Base-by-base conservation (phyloP, 2,329 filamentous ascomycete species). In the Bipolaris gigantea region DNA sequence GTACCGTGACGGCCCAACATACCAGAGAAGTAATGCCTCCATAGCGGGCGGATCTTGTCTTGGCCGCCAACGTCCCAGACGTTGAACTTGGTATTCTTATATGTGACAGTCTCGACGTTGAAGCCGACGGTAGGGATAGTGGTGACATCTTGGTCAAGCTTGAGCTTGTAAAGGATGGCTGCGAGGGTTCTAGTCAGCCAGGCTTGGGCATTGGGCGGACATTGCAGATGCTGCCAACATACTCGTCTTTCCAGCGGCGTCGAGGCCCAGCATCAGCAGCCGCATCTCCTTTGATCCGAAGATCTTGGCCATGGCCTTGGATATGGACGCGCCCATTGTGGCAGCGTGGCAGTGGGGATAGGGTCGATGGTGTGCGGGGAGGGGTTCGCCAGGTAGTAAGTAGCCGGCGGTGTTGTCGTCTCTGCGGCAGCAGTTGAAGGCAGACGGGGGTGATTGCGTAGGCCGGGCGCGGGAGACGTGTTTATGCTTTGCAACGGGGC, bases 71-170 rank as follows among this genome's bases (percentile, higher is more conserved):
- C 94, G 83, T 97, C 94, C 94, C 94, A 99, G 77, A 99, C 94
- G 78, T 93, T 97, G 85, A 99, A 99, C 79, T 96, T 92, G 74
- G 96, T 97, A 87, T 99, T 99, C 87, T 97, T 97, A 85, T 97
- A 97, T 78, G 96, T 92, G 78, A 99, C 94, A 52, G 94, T 97
- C 86, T 99, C 94, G 79, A 99, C 94, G 83, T 99, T 99, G 88
- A 99, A 99, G 73, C 94, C 94, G 75, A 97, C 96, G 75, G 94
- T 99, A 69, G 94, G 94, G 75, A 99, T 99, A 69, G 94, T 99
- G 75, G 94, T 97, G 78, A 97, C 94, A 77, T 96, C 94, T 84
- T 97, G 89, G 81, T 94, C 93, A 75, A 99, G 90, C 87, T 99
- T 99, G 79, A 99, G 88, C 86, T 99, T 99, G 85, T 99, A 99